A percentile compares a stretch with the other conserved stretches of the same genome.
These are phyloP conservation scores for Aspergillus sclerotialis DNA, from an alignment of 2,329 filamentous ascomycete species.

Conservation along the genomic window DNA sequence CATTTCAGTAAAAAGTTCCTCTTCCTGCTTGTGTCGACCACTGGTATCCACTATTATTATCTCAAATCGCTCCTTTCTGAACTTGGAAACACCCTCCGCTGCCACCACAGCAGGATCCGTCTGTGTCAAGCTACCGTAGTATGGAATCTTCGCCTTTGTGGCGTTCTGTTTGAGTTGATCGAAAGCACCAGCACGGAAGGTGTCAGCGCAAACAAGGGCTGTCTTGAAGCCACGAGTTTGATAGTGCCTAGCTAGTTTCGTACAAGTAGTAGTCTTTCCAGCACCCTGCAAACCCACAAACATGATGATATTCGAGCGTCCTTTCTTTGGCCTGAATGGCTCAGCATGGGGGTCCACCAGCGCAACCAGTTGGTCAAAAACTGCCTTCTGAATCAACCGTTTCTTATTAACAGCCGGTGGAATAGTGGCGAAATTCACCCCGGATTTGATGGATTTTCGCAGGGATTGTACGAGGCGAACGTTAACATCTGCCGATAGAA, in stretches of 20 bases:
- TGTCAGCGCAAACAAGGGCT: slow-evolving; percentile 93
- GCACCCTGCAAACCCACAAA: slow-evolving; percentile 97
- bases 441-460: slow-evolving; percentile 82
- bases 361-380: slow-evolving; percentile 93
- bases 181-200: slow-evolving; percentile 95
- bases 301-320: slow-evolving; percentile 96
- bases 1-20: slow-evolving; percentile 96
- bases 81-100: slow-evolving; percentile 93
- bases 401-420: slow-evolving; percentile 95
- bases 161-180: slow-evolving; percentile 99
- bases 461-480: slow-evolving; percentile 85
- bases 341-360: slow-evolving; percentile 94
- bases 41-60: slow-evolving; percentile 98
- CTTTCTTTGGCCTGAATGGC: slow-evolving; percentile 94
- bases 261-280: slow-evolving; percentile 97
- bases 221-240: slow-evolving; percentile 87
- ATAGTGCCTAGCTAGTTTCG: slow-evolving; percentile 92
- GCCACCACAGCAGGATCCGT: slow-evolving; percentile 92
- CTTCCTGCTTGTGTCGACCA: slow-evolving; percentile 88
- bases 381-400: slow-evolving; percentile 92
- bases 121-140: slow-evolving; percentile 94
- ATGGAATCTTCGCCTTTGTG: slow-evolving; percentile 97
- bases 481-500: slow-evolving; percentile 96
- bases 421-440: slow-evolving; percentile 92
- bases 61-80: slow-evolving; percentile 97